Evolutionary conservation across 2,329 filamentous ascomycete species (phyloP), one percentile per base, ranked within the genome.

Genomic region (Magnaporthiopsis poae): DNA sequence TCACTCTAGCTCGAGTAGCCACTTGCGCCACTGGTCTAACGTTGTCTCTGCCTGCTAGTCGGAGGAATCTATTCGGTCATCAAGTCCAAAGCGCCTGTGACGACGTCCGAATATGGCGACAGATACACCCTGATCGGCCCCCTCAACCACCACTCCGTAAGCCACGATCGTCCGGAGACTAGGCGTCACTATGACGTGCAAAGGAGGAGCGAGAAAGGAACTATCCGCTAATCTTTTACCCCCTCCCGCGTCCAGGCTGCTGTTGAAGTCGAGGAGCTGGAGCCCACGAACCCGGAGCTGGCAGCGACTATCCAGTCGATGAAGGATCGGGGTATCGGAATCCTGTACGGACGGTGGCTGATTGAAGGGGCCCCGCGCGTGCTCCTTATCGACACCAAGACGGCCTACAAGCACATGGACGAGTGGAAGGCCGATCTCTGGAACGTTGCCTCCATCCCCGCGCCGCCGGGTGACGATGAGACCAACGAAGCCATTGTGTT

Each of bases 11-110:
- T 35, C 25, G n/a, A 39, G 13, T 11, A 33, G 62, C 35, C 35
- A 31, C 33, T 2, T 27, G 27, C 62, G 33, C 62, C n/a, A 39
- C 35, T 3, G 21, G n/a, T 29, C 25, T 52, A 29, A 25, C 39
- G 56, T 59, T 77, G 67, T 74, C 69, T 64, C 68, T 67, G 59
- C 18, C 46, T 62, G 67, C 21, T 67, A 96, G 95, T 99, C 69
- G 95, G 95, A 75, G 95, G 95, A 73, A 99, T 99, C 80, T 99
- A 99, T 83, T 98, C 94, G 21, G 95, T 99, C 71, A 88, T 99
- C 80, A 99, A 99, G 80, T 99, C 95, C 69, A 99, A 99, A 80
- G 94, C 95, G 56, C 94, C 95, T 64, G 95, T 98, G 69, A 98
- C 95, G 61, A 97, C 94, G 0, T 92, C 92, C 69, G 95, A 99